Evolutionary conservation across 1,284 basidiomycete genomes (phyloP), one percentile per base, ranked within the genome.

Genomic region (Cutaneotrichosporon curvatum): DNA sequence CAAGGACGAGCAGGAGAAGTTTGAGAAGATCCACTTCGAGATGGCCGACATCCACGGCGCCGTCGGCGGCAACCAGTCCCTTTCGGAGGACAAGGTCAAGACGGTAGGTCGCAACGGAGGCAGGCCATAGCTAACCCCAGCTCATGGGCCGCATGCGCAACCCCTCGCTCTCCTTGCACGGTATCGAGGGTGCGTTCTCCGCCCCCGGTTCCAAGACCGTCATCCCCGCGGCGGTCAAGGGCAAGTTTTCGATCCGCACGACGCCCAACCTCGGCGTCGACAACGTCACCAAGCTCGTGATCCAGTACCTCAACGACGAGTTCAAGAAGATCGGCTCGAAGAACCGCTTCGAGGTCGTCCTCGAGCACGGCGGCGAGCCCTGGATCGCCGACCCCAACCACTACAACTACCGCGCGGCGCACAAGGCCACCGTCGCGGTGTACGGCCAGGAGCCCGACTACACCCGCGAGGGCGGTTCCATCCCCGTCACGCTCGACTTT

Each of bases 401-500:
- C 75, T 96, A 89, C 88, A 96, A 90, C 73, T 98, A 85, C 74
- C 81, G 85, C 62, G 94, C 95, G 3, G 94, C 91, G 1, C 84
- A 81, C 67, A 81, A 79, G 57, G 94, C 71, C 18, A 73, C 72
- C 21, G 66, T 90, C 81, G 76, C 78, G 8, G 76, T 95, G 12
- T 95, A 91, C 72, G 80, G 82, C 41, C 79, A 82, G 67, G 80
- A 81, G 25, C 91, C 91, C 2, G 88, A 95, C 67, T 78, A 89
- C 62, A 94, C 87, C 1, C 80, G 90, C 40, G 94, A 98, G 73
- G 94, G 95, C 48, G 70, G 94, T 2, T 94, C 88, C 2, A 96
- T 97, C 59, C 92, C 92, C 0, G 89, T 97, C 40, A 95, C 92
- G 6, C 78, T 98, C 49, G 95, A 91, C 4, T 96, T 98, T 70